These are phyloP conservation scores for Eimeria acervulina DNA, from an alignment of 169 alveolate species.

Conservation along the genomic window DNA sequence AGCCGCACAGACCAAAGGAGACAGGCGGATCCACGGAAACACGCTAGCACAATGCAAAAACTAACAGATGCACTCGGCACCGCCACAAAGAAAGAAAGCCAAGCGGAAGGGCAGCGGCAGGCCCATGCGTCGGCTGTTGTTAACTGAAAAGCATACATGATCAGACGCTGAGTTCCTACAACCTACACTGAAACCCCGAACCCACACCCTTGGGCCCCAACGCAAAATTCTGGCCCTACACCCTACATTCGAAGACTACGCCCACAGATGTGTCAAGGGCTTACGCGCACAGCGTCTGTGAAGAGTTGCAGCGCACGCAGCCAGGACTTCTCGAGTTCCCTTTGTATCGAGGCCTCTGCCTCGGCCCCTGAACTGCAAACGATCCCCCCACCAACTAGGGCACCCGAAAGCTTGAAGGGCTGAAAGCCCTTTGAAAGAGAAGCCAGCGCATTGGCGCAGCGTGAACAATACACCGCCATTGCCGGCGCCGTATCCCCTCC, in stretches of 20 bases:
- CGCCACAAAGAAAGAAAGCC: not conserved
- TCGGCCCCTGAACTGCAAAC: not conserved
- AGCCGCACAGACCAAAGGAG: not conserved
- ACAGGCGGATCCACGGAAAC: not conserved
- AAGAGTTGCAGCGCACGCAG: constrained; percentile 52
- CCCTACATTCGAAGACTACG: not conserved
- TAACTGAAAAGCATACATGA: not conserved
- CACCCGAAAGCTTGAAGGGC: not conserved
- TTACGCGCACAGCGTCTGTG: constrained; percentile 51
- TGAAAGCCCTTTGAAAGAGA: constrained; percentile 69
- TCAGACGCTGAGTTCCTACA: not conserved
- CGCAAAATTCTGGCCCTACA: not conserved
- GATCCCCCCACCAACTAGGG: not conserved
- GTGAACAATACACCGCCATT: constrained; percentile 36
- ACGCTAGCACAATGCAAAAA: not conserved
- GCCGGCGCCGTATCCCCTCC: constrained; percentile 27
- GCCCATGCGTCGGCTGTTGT: not conserved
- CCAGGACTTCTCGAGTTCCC: constrained; percentile 27
- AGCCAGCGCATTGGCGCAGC: constrained; percentile 71
- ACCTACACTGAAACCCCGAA: not conserved
- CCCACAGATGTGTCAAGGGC: not conserved
- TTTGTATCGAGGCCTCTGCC: not conserved
- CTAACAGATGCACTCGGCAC: not conserved
- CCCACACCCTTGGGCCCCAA: not conserved
- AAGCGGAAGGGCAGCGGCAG: not conserved